Evolutionary conservation across 768 basidiomycete genomes (phyloP), one percentile per base, ranked within the genome.

Genomic region (Lentinula aciculospora): DNA sequence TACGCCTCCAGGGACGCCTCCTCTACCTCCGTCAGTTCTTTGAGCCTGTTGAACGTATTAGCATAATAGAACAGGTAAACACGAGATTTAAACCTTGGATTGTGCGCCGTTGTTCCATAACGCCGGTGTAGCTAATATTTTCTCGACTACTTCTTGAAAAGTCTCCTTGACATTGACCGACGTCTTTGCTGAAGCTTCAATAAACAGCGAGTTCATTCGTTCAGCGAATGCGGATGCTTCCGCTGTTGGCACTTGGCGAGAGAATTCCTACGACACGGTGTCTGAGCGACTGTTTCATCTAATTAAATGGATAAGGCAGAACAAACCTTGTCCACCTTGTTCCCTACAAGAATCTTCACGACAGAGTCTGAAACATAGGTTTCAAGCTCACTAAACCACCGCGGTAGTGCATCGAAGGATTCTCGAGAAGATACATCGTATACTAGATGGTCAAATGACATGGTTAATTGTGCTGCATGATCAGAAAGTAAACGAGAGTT

Each of bases 151-250:
- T 48, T 48, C 56, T 10, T 42, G 48, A 21, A 60, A 60, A 19
- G 84, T 81, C 42, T 84, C 90, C 29, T 77, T 78, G 5, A 98
- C 94, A 15, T 89, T 88, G 0, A 90, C 77, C 7, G 87, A 83
- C 0, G 92, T 97, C 83, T 98, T 98, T 0, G 96, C 96, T 0
- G 88, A 92, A 0, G 92, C 86, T 73, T 98, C 96, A 42, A 98
- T 76, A 72, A 98, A 98, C 45, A 94, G 74, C 19, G 87, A 89
- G 17, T 82, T 81, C 81, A 93, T 92, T 31, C 89, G 81, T 25
- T 76, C 74, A 0, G 96, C 96, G 63, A 96, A 98, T 1, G 80
- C 78, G 58, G 83, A 73, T 1, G 85, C 96, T 66, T 98, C 94
- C 0, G 81, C 72, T 4, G 82, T 84, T 0, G 90, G 69, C 3